phyloP scores from a whole-genome alignment of 1,284 basidiomycete genomes.

The Neonothopanus nambi region DNA sequence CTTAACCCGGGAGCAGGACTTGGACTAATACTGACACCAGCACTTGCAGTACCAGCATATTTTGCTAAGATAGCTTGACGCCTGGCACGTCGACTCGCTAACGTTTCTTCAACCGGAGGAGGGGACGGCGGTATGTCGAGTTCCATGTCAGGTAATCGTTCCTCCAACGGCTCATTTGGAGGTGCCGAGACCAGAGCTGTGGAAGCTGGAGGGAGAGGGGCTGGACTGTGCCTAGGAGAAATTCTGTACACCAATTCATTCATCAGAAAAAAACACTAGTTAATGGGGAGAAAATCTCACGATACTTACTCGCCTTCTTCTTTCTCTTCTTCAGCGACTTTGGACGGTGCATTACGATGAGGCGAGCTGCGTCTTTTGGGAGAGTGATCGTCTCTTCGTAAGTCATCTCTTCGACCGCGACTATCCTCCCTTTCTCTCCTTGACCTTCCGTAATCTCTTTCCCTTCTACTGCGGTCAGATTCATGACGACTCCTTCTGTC shows the following conservation, averaged over 20 bases:
- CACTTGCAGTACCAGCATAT: slow-evolving; percentile 57
- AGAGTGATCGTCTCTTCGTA: neutral
- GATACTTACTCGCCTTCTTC: slow-evolving; percentile 81
- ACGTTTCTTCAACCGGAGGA: slow-evolving; percentile 66
- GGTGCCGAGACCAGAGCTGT: slow-evolving; percentile 23
- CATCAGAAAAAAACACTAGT: neutral
- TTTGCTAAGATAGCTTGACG: slow-evolving; percentile 87
- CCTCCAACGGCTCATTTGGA: slow-evolving; percentile 19
- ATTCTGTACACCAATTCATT: slow-evolving; percentile 46
- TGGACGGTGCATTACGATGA: neutral
- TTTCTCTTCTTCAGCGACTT: slow-evolving; percentile 50
- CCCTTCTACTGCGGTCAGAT: slow-evolving; percentile 14
- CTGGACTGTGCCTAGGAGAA: slow-evolving; percentile 46
- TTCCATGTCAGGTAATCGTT: slow-evolving; percentile 49
- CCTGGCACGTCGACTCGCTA: slow-evolving; percentile 79
- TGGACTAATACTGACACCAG: slow-evolving; percentile 51
- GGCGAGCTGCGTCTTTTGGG: neutral
- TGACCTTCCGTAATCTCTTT: slow-evolving; percentile 9
- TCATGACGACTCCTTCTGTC: slow-evolving; percentile 25
- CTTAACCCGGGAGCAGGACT: slow-evolving; percentile 35
- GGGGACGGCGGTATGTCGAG: slow-evolving; percentile 58
- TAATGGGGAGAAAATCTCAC: slow-evolving; percentile 20
- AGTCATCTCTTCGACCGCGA: slow-evolving; percentile 2
- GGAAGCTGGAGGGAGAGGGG: slow-evolving; percentile 17
- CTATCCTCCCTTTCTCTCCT: slow-evolving; percentile 11